Evolutionary conservation across 306 rosid species (phyloP), one percentile per base, ranked within the genome.

Genomic region (Prunus mongolica): DNA sequence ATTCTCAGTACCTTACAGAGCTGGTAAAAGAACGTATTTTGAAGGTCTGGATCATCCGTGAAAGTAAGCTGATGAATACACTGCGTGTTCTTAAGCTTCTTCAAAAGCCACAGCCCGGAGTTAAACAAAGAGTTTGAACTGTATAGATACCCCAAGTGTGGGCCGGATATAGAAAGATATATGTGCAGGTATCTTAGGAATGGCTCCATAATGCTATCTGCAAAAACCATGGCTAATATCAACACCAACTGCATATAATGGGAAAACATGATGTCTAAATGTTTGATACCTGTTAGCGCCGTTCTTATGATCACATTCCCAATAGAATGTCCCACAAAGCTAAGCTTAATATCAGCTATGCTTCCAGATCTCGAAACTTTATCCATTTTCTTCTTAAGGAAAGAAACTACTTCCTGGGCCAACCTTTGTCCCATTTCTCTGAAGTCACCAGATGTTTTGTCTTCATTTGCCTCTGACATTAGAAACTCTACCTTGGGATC

Each of bases 261-360:
- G 32, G 34, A 61, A 78, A 81, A 51, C 65, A 76, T 38, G 28
- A 68, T 69, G 81, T 76, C 62, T 56, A 72, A 41, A 22, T 38
- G 54, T 65, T 67, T 58, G 64, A 25, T 81, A 94, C 98, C 98
- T 65, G 95, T 89, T 82, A 94, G 77, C 19, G 97, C 98, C n/a
- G 97, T 80, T 83, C 97, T 86, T 78, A 94, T 84, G 78, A 94
- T 94, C 80, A 94, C 87, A 78, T 94, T 94, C 57, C 98, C 98
- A 72, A 94, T 94, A 78, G 98, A 94, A 81, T 94, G 98, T 78
- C 98, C 98, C 58, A 92, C 98, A 88, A 92, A 94, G 87, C 96
- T 92, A 77, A 94, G 80, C 81, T 83, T 87, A 79, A 94, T 85
- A 84, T 92, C 98, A 70, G 64, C 84, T 79, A 94, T 67, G 65